Evolutionary conservation across 108 stramenopile species (phyloP).

Genomic region (Nitzschia putrida): DNA sequence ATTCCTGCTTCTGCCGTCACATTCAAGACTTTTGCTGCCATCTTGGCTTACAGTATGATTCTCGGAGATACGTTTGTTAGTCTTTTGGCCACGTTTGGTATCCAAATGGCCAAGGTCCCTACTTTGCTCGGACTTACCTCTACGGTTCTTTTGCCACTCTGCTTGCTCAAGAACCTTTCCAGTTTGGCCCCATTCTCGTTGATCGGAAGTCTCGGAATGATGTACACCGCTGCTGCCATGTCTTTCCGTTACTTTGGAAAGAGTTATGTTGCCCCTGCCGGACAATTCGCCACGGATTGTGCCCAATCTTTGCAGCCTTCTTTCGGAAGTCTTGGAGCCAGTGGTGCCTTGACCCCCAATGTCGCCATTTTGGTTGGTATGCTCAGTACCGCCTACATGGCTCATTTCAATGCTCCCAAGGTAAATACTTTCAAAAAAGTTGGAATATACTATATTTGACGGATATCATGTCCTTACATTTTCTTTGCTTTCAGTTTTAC

Average conservation of each 20-base stretch:
- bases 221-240: conserved; percentile 85
- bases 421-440: conserved; percentile 61
- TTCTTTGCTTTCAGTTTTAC: conserved; percentile 60
- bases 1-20: conserved; percentile 86
- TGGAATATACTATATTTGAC: neutral
- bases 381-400: conserved; percentile 92
- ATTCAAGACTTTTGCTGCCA: conserved; percentile 86
- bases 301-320: conserved; percentile 58
- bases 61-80: conserved; percentile 88
- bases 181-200: conserved; percentile 88
- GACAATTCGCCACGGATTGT: conserved; percentile 63
- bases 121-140: conserved; percentile 69
- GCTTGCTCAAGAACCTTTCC: conserved; percentile 86
- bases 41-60: conserved; percentile 93
- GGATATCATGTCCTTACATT: neutral
- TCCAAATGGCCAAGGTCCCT: conserved; percentile 60
- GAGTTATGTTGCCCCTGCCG: conserved; percentile 70
- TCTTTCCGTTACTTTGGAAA: conserved; percentile 76
- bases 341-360: conserved; percentile 75
- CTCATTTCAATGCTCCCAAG: conserved; percentile 96
- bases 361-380: conserved; percentile 89
- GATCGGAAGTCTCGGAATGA: conserved; percentile 88
- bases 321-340: conserved; percentile 73
- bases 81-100: conserved; percentile 72
- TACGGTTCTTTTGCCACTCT: conserved; percentile 89